Evolutionary conservation across 2,329 filamentous ascomycete species (phyloP).

Genomic region (Paracoccidioides lutzii): DNA sequence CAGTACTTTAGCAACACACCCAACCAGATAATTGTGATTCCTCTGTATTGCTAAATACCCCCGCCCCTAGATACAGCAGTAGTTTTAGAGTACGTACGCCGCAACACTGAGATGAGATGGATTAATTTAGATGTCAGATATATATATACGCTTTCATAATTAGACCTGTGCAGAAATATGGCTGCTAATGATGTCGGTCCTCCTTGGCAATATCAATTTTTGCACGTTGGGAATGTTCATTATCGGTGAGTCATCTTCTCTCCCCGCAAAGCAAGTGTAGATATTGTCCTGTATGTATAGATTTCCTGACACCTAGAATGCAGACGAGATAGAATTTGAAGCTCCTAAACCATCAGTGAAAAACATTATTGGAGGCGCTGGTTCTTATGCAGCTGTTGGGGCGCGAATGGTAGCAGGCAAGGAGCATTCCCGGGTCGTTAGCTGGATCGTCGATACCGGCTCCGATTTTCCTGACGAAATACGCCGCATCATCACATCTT

Average conservation of each 20-base stretch:
- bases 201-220: slow-evolving; percentile 37
- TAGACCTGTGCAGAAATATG: background rate
- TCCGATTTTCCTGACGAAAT: slow-evolving; percentile 68
- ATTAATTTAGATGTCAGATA: background rate
- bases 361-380: slow-evolving; percentile 77
- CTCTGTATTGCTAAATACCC: background rate
- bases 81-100: too few species aligned
- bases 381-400: slow-evolving; percentile 73
- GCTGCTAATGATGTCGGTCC: background rate
- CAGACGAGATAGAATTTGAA: slow-evolving; percentile 84
- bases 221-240: slow-evolving; percentile 53
- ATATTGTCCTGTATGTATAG: background rate
- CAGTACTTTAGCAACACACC: background rate
- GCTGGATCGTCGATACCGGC: slow-evolving; percentile 85
- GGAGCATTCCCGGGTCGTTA: slow-evolving; percentile 53
- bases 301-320: background rate
- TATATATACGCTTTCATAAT: background rate
- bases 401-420: slow-evolving; percentile 74
- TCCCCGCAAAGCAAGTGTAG: background rate
- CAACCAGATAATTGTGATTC: too few species aligned
- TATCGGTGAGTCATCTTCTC: slow-evolving; percentile 35
- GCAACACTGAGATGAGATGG: background rate
- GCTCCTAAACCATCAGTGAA: slow-evolving; percentile 55
- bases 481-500: slow-evolving; percentile 51
- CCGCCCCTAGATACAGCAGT: too few species aligned